Evolutionary conservation across 768 basidiomycete species (phyloP).

Genomic region (Cyathus striatus): DNA sequence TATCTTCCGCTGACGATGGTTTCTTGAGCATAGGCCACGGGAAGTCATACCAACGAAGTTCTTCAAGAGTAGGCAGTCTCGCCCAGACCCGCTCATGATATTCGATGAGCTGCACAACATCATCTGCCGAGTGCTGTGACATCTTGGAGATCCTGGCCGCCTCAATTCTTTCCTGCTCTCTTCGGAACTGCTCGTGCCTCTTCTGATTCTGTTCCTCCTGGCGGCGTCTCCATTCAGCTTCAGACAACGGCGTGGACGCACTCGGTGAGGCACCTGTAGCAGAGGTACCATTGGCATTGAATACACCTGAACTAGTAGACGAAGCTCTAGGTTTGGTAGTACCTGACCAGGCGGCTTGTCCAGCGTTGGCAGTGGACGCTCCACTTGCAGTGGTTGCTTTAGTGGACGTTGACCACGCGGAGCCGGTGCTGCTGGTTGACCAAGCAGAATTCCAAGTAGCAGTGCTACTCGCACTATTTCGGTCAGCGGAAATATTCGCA

Average conservation of each 20-base stretch:
- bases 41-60: conserved; percentile 60
- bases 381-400: conserved; percentile 17
- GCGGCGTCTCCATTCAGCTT: conserved; percentile 58
- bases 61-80: conserved; percentile 31
- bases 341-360: neutral
- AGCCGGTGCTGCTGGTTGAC: conserved; percentile 10
- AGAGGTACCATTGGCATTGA: too few species aligned
- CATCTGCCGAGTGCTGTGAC: too few species aligned
- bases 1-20: conserved; percentile 54
- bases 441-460: too few species aligned
- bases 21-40: conserved; percentile 70
- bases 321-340: conserved; percentile 24
- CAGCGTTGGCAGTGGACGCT: conserved; percentile 16
- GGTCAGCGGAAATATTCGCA: conserved; percentile 11
- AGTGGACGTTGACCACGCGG: conserved; percentile 20
- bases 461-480: conserved; percentile 13
- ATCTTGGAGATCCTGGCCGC: conserved; percentile 47
- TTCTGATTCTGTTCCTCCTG: conserved; percentile 58
- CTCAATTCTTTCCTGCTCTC: conserved; percentile 61
- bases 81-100: conserved; percentile 62
- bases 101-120: conserved; percentile 46
- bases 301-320: conserved; percentile 26
- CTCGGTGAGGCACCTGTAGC: conserved; percentile 17
- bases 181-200: conserved; percentile 66
- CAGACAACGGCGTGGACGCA: conserved; percentile 17